These are phyloP conservation scores for Coemansia umbellata DNA, from an alignment of 192 early-diverging fungal species.

Conservation along the genomic window DNA sequence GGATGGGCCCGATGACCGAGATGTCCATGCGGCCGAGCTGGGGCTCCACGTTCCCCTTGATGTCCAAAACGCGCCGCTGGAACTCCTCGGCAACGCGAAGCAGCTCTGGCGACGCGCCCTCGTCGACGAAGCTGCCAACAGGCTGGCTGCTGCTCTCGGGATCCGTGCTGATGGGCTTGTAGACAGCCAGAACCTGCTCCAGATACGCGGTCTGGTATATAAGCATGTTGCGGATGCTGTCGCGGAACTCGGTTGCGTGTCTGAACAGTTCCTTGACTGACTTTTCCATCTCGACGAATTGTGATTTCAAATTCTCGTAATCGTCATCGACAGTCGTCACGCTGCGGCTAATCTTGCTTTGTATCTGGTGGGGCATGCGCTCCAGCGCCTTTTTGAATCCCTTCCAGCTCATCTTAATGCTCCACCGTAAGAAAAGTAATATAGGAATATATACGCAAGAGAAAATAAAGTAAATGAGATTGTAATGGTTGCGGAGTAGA, in stretches of 20 bases:
- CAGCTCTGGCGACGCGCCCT: conserved; percentile 55
- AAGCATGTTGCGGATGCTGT: conserved; percentile 57
- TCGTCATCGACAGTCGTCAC: conserved; percentile 61
- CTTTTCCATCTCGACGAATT: conserved; percentile 60
- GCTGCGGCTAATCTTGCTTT: conserved; percentile 59
- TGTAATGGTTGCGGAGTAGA: conserved; percentile 1
- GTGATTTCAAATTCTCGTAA: conserved; percentile 57
- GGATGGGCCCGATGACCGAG: conserved; percentile 70
- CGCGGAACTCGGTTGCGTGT: conserved; percentile 67
- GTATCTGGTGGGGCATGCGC: conserved; percentile 74
- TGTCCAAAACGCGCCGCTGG: conserved; percentile 29
- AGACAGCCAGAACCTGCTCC: conserved; percentile 55
- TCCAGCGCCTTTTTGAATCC: conserved; percentile 77
- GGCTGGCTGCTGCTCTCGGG: conserved; percentile 40
- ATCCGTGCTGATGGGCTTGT: conserved; percentile 52
- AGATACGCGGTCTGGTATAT: conserved; percentile 59
- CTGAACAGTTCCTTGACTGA: conserved; percentile 56
- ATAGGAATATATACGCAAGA: background rate
- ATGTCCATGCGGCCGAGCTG: conserved; percentile 74
- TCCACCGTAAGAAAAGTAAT: background rate
- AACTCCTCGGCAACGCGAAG: conserved; percentile 45
- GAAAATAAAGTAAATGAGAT: background rate
- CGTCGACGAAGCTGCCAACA: conserved; percentile 45
- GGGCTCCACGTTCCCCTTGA: conserved; percentile 57
- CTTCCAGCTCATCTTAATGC: conserved; percentile 59